Conservation (phyloP, 495 filamentous ascomycete species). For the Penicillium herquei region DNA sequence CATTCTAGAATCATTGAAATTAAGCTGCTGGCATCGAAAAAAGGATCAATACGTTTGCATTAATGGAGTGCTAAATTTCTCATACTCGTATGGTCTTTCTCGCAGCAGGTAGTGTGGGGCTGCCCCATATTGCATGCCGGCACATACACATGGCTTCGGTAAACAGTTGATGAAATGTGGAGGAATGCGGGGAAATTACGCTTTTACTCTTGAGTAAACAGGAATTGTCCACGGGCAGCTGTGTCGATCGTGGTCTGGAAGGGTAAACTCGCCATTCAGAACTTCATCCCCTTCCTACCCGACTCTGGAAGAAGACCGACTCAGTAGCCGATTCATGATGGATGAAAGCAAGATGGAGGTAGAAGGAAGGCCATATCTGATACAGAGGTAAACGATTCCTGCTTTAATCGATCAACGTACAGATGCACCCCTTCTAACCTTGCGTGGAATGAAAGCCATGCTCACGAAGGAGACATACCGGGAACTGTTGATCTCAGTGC, state of each 20-base stretch:
- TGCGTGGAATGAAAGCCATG: constrained; percentile 39
- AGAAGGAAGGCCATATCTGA: constrained; percentile 7
- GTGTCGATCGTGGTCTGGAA: not conserved
- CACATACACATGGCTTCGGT: no score
- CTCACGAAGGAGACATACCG: constrained; percentile 56
- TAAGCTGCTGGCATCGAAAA: no score
- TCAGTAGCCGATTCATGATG: not conserved
- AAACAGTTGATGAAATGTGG: not conserved
- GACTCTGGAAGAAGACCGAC: no score
- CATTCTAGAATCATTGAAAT: no score
- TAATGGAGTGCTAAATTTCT: no score
- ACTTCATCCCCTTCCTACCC: not conserved
- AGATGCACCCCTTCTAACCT: no score
- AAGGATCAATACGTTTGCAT: no score
- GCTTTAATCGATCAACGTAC: no score
- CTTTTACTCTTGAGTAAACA: not conserved
- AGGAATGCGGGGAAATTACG: not conserved
- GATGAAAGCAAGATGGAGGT: not conserved
- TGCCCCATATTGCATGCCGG: no score
- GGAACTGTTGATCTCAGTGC: constrained; percentile 57
- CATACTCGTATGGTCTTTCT: no score
- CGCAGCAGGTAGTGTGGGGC: not conserved
- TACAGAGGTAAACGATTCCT: constrained; percentile 6
- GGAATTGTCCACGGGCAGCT: no score
- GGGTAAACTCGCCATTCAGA: not conserved